Evolutionary conservation across 2,329 filamentous ascomycete genomes (phyloP).

Genomic region (Ophiostoma triangulosporum): DNA sequence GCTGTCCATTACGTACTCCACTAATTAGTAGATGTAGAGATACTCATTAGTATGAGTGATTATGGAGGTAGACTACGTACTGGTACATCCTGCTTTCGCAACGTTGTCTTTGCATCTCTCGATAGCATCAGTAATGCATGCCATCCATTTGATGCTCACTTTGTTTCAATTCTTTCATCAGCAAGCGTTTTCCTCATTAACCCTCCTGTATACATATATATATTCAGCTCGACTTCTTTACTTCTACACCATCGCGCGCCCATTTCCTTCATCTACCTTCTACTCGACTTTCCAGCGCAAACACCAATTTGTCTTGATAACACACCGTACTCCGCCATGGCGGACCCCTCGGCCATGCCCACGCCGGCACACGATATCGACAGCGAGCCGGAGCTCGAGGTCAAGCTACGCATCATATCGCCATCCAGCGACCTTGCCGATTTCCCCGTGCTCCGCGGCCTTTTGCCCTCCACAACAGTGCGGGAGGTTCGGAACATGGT

Average conservation of each 20-base stretch:
- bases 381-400: background rate
- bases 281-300: background rate
- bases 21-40: background rate
- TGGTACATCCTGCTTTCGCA: background rate
- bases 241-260: no score
- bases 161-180: background rate
- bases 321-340: background rate
- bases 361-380: background rate
- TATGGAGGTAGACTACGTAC: background rate
- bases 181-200: background rate
- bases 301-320: no score
- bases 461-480: constrained; percentile 7
- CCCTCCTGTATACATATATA: no score
- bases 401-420: constrained; percentile 11
- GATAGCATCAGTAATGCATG: no score
- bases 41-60: background rate
- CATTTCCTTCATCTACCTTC: background rate
- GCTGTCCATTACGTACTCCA: background rate
- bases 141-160: no score
- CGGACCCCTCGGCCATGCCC: background rate
- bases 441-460: constrained; percentile 5
- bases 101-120: background rate
- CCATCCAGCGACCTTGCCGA: constrained; percentile 8
- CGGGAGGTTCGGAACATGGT: constrained; percentile 8
- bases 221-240: no score